Base-by-base conservation (phyloP, 2,329 filamentous ascomycete species). In the Ustulina deusta region DNA sequence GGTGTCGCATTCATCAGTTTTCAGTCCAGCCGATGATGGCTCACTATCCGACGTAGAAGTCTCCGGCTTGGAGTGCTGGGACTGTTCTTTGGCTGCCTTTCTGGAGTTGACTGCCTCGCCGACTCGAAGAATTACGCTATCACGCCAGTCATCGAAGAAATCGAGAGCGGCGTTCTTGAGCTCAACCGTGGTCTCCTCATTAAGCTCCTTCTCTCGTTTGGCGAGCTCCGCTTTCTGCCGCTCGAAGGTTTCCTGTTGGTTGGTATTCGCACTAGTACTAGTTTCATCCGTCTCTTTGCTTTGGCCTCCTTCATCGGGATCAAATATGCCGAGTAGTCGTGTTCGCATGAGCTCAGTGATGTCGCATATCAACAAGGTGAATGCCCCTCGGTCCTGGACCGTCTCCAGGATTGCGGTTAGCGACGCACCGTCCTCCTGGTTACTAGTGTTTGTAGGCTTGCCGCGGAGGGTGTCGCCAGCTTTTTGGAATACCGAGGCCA, bases 1-100 rank as follows among this genome's bases (percentile, higher is more conserved):
- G 70, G 83, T 80, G 4, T 84, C 82, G 4, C 74, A 56, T 22
- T 74, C 69, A 22, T 68, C 64, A 1, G 55, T 63, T 58, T 72
- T 52, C 13, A 70, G 49, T 1, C 66, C 71, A 17, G 62, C 66
- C 6, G 64, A 58, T 46, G 44, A 51, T 5, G 65, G 40, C 34
- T 61, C 46, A 1, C 22, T 20, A 7, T 59, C 27, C 25, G 63
- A 38, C 15, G 32, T 54, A 25, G 65, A 61, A 27, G 63, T 56
- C 22, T 69, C 66, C 29, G 71, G 70, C 15, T 70, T 67, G 17
- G 75, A 59, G 25, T 73, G 52, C 25, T 69, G 69, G 7, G 74
- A 67, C 20, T 74, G 68, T 0, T 71, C 65, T 40, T 70, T 46
- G n/a, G 69, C 70, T 9, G 64, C 65, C 38, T 74, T 63, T 38